Evolutionary conservation across 768 basidiomycete species (phyloP).

Genomic region (Agaricus subrufescens): DNA sequence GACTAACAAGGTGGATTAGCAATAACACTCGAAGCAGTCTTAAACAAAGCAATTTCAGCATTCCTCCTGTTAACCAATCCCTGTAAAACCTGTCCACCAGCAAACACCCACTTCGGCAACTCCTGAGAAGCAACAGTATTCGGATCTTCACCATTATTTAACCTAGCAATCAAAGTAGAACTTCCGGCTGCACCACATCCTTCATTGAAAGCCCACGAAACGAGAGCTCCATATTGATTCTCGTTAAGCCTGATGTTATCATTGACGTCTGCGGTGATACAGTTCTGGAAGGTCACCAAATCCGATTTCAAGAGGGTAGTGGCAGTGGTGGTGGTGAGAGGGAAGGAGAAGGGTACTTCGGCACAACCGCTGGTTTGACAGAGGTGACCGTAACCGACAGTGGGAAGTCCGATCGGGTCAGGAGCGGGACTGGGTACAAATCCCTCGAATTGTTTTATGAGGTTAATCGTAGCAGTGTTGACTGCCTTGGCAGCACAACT

Average conservation of each 20-base stretch:
- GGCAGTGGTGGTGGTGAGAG: conserved; percentile 24
- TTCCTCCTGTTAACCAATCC: conserved; percentile 23
- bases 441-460: conserved; percentile 29
- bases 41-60: conserved; percentile 25
- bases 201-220: conserved; percentile 26
- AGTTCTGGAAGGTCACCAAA: conserved; percentile 17
- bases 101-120: conserved; percentile 25
- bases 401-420: conserved; percentile 31
- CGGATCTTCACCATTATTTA: conserved; percentile 25
- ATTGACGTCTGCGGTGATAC: conserved; percentile 20
- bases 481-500: conserved; percentile 16
- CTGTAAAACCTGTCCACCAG: conserved; percentile 21
- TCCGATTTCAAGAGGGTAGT: conserved; percentile 24
- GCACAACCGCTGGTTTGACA: conserved; percentile 24
- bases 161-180: conserved; percentile 22
- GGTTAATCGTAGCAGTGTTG: conserved; percentile 23
- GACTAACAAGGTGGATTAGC: conserved; percentile 21
- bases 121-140: conserved; percentile 28
- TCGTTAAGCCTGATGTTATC: conserved; percentile 21
- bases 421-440: conserved; percentile 28
- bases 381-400: conserved; percentile 31
- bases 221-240: conserved; percentile 30
- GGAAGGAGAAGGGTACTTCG: conserved; percentile 30
- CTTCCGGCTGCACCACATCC: conserved; percentile 21
- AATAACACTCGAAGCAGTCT: conserved; percentile 22